Base-by-base conservation (phyloP, 805 yeast species). In the Spathaspora arborariae region DNA sequence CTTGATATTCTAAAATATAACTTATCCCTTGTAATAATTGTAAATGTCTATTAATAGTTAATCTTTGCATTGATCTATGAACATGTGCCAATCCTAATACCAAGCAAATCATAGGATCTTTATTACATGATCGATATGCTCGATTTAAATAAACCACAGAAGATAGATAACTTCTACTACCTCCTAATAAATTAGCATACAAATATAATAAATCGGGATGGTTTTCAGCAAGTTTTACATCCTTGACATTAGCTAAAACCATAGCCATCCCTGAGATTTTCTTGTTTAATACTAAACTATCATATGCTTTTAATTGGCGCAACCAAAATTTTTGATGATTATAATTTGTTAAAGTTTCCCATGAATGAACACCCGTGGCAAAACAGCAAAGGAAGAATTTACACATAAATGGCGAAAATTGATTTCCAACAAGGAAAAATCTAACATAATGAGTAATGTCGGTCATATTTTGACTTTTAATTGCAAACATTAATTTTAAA, bases 51-150 rank as follows among this genome's bases (percentile, higher is more conserved):
- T 89, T 88, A 5, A 83, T 75, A 4, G 96, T 84, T 48, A 88
- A 81, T 51, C 99, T 75, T 64, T 94, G 98, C 82, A 91, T 84
- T 0, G 97, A 86, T 38, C 98, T 76, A 56, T 92, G 97, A 20
- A 91, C 70, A 64, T 90, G 91, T 0, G 91, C 82, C 36, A 94
- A 63, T 0, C 94, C 97, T 39, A 87, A 70, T 33, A 85, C 65
- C 21, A 94, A 71, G 50, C 88, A 76, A 1, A 94, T 70, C 70
- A 89, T 79, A 1, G 97, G 96, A 52, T 92, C 96, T 37, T 80
- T 67, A 39, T 84, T 83, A 46, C 79, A 79, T 20, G 80, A 76
- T 44, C 76, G 76, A 59, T 86, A 85, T 3, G 89, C 82, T 47
- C 91, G 78, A 41, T 81, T 76, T 47, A 87, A 72, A 60, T 92